These are phyloP conservation scores for Candida maris DNA, from an alignment of 805 yeast species.

Conservation along the genomic window DNA sequence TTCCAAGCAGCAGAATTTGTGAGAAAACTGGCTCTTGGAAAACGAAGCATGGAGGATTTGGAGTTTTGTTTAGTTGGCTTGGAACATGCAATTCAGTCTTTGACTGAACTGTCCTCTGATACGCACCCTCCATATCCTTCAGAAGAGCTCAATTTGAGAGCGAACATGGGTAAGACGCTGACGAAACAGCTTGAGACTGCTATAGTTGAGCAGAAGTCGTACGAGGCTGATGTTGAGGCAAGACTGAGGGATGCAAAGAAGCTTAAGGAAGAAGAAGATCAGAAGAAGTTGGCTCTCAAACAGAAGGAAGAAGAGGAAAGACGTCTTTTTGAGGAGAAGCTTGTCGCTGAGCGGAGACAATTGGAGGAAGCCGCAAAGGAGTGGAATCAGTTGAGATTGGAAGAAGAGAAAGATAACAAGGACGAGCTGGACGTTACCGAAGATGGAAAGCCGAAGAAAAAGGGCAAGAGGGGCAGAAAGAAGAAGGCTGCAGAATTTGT, in stretches of 20 bases:
- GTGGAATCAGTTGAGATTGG: slow-evolving; percentile 42
- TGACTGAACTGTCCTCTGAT: slow-evolving; percentile 55
- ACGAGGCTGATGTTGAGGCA: slow-evolving; percentile 51
- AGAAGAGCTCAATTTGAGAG: slow-evolving; percentile 78
- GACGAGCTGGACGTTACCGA: slow-evolving; percentile 33
- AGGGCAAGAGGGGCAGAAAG: slow-evolving; percentile 23
- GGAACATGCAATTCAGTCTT: slow-evolving; percentile 53
- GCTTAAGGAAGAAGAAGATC: slow-evolving; percentile 53
- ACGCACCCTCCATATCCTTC: slow-evolving; percentile 72
- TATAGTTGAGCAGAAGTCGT: slow-evolving; percentile 66
- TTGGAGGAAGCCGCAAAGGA: slow-evolving; percentile 56
- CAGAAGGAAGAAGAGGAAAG: slow-evolving; percentile 43
- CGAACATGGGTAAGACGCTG: slow-evolving; percentile 80
- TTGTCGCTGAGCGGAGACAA: slow-evolving; percentile 42
- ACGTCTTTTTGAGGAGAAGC: slow-evolving; percentile 42
- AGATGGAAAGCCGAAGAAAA: slow-evolving; percentile 28
- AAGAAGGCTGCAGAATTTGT: slow-evolving; percentile 30
- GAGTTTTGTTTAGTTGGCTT: slow-evolving; percentile 53
- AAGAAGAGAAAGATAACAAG: slow-evolving; percentile 33
- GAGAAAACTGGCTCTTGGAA: slow-evolving; percentile 54
- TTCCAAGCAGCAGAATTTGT: slow-evolving; percentile 84
- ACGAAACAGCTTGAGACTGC: slow-evolving; percentile 66
- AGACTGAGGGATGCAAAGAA: slow-evolving; percentile 74
- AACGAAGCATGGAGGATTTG: slow-evolving; percentile 62
- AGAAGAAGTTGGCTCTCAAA: slow-evolving; percentile 37